Conservation (phyloP, 805 yeast genomes). For the Maudiozyma pseudohumilis region DNA sequence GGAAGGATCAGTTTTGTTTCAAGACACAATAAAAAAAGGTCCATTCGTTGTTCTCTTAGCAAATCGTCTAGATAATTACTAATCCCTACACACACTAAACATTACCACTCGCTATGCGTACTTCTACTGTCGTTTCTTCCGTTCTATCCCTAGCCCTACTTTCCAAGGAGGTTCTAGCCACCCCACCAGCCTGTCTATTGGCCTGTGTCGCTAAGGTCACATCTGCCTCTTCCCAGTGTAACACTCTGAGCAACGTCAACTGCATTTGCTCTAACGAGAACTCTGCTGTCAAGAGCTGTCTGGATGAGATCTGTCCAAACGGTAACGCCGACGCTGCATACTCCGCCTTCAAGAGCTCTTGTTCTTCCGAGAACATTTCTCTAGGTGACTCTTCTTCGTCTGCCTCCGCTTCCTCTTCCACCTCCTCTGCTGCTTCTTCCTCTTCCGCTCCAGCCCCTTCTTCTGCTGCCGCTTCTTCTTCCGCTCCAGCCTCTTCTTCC, state of each 20-base stretch:
- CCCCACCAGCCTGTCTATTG: conserved; percentile 87
- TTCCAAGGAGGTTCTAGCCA: conserved; percentile 38
- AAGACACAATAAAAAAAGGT: not conserved
- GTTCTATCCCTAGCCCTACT: conserved; percentile 21
- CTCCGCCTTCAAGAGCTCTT: conserved; percentile 44
- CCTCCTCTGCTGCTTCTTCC: conserved; percentile 28
- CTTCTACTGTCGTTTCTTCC: conserved; percentile 21
- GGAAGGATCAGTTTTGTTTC: not conserved
- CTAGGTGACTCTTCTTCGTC: conserved; percentile 28
- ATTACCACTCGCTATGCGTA: conserved; percentile 15
- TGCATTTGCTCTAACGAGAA: conserved; percentile 61
- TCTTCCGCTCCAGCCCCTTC: conserved; percentile 26
- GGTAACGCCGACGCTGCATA: conserved; percentile 50
- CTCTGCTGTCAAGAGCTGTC: conserved; percentile 47
- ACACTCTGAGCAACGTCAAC: conserved; percentile 48
- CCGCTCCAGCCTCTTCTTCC: conserved; percentile 23
- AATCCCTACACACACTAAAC: not conserved
- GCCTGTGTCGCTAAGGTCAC: conserved; percentile 76
- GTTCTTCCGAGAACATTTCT: conserved; percentile 38
- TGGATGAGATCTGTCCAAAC: conserved; percentile 59
- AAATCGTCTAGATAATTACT: not conserved
- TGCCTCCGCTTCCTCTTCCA: conserved; percentile 26
- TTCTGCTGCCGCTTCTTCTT: conserved; percentile 21
- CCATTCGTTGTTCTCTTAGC: not conserved
- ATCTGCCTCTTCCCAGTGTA: conserved; percentile 43